A percentile compares a stretch with the other conserved stretches of the same genome.
Conservation (phyloP, 352 stramenopile species). For the Globisporangium yorkense region DNA sequence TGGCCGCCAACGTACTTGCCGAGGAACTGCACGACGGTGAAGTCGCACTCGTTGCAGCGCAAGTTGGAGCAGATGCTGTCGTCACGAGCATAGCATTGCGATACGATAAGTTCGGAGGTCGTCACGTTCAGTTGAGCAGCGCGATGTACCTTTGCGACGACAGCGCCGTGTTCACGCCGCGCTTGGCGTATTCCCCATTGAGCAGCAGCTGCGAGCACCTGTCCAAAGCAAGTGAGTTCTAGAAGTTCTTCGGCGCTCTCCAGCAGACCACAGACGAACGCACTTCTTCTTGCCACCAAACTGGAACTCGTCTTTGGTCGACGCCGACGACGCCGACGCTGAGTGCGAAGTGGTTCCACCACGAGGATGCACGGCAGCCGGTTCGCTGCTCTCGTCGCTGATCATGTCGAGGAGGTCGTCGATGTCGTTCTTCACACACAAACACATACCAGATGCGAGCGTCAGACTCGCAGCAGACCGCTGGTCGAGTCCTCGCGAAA, state of each 20-base stretch:
- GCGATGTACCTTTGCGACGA: constrained; percentile 34
- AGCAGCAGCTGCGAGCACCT: constrained; percentile 58
- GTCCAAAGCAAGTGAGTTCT: background rate
- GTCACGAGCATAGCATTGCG: background rate
- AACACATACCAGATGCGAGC: background rate
- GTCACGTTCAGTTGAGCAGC: background rate
- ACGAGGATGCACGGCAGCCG: constrained; percentile 24
- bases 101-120: too few relatives aligned
- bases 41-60: constrained; percentile 81
- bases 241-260: too few relatives aligned
- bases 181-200: constrained; percentile 46
- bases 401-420: constrained; percentile 73
- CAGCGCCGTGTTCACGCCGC: constrained; percentile 52
- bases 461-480: background rate
- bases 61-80: constrained; percentile 59
- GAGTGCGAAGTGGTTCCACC: background rate
- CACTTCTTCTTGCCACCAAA: constrained; percentile 57
- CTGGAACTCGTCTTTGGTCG: constrained; percentile 26
- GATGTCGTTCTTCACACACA: constrained; percentile 40
- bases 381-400: constrained; percentile 34
- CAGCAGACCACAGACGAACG: background rate
- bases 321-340: constrained; percentile 8
- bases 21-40: constrained; percentile 69
- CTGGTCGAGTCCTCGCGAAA: background rate
- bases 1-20: constrained; percentile 39